A percentile compares a stretch with the other conserved stretches of the same genome.
Conservation (phyloP, 441 rosid genomes). For the Lepidium campestre region DNA sequence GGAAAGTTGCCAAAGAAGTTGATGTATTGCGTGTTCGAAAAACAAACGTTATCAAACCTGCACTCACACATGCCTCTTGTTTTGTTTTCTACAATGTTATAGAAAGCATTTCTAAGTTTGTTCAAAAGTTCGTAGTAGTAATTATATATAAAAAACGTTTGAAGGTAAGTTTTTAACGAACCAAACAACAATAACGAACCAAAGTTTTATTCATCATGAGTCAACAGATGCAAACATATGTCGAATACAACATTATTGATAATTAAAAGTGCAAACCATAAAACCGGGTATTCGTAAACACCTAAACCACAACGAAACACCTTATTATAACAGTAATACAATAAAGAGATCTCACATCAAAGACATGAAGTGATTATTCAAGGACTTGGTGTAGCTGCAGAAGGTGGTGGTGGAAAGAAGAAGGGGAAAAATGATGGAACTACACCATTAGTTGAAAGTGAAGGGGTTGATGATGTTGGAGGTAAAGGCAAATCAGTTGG, state of each 20-base stretch:
- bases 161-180: too few relatives aligned
- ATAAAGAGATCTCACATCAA: neutral
- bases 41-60: neutral
- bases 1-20: conserved; percentile 8
- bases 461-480: conserved; percentile 8
- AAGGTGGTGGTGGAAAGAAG: conserved; percentile 10
- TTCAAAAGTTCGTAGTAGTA: neutral
- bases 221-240: neutral
- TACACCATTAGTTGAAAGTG: conserved; percentile 3
- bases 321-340: neutral
- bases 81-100: neutral
- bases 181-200: too few relatives aligned
- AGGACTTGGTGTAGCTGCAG: conserved; percentile 15
- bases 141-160: too few relatives aligned
- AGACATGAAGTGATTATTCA: conserved; percentile 4
- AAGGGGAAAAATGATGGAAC: conserved; percentile 8
- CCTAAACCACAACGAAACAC: neutral
- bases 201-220: too few relatives aligned
- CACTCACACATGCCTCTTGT: conserved; percentile 11
- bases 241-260: neutral
- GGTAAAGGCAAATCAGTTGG: conserved; percentile 18
- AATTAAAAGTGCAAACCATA: neutral
- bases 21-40: conserved; percentile 12
- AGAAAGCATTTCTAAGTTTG: neutral
- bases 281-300: neutral